phyloP scores from a whole-genome alignment of 179 eudicot species.

The Actinidia chinensis region DNA sequence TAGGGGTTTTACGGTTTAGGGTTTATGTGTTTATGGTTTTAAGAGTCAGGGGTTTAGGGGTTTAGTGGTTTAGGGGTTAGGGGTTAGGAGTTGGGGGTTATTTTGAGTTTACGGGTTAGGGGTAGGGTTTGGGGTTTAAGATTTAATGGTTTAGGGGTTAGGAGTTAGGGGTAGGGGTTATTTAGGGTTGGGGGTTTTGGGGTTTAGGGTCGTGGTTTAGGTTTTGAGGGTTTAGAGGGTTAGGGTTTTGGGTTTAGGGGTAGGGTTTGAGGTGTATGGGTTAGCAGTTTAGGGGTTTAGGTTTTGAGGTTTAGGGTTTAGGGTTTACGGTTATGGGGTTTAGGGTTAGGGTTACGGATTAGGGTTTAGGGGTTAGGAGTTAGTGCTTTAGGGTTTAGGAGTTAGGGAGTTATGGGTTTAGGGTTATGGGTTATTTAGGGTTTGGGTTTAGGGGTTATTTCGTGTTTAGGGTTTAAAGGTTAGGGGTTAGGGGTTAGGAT shows the following conservation, averaged over 20 bases:
- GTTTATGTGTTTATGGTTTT: too few species aligned
- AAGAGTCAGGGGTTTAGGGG: too few species aligned
- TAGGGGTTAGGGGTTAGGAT: conserved; percentile 12
- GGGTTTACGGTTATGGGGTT: not conserved
- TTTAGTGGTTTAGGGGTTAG: conserved; percentile 4
- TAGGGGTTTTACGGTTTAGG: not conserved
- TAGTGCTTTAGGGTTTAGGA: not conserved
- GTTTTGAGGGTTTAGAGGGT: conserved; percentile 12
- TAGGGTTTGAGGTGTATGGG: too few species aligned
- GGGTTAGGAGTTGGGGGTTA: too few species aligned
- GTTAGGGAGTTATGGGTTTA: not conserved
- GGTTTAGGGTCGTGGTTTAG: conserved; percentile 18
- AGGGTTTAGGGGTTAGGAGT: not conserved
- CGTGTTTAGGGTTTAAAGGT: conserved; percentile 16
- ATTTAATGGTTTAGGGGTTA: not conserved
- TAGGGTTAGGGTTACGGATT: conserved; percentile 2
- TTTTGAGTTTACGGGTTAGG: not conserved
- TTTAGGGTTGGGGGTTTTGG: too few species aligned
- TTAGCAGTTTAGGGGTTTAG: not conserved
- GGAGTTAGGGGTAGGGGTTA: conserved; percentile 12
- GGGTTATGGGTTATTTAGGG: conserved; percentile 7
- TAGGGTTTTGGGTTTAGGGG: conserved; percentile 17
- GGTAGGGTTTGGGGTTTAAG: not conserved
- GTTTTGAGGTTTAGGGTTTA: conserved; percentile 12
- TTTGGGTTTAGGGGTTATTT: too few species aligned